Evolutionary conservation across 352 stramenopile species (phyloP), one percentile per base, ranked within the genome.

Genomic region (Globisporangium radiosum): DNA sequence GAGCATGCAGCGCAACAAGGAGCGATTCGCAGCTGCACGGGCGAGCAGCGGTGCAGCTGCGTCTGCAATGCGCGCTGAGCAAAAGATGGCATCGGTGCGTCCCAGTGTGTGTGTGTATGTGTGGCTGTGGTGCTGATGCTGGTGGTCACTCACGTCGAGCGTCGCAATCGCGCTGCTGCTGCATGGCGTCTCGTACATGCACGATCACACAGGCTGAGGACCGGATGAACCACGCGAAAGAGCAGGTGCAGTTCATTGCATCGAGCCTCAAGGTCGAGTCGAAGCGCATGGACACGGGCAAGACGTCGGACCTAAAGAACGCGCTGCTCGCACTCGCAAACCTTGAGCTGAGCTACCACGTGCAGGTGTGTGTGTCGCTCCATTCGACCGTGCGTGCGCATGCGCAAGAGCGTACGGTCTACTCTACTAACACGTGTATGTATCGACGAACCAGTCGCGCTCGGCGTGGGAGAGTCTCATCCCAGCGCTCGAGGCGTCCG

Each of bases 1-100:
- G 5, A 93, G 81, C 56, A 95, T 95, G 85, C 85, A 95, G 58
- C 69, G 85, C 44, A 95, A 95, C 64, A 95, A 95, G 71, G 85
- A 95, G 60, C 75, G 84, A 0, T 95, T 95, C 65, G 85, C 85
- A 15, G 85, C 85, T 57, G 85, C 85, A 13, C 76, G 85, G 38
- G 85, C 85, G 38, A 95, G 85, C 62, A 95, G 83, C 57, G 85
- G 85, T 1, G 84, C 85, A 54, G 85, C 85, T 15, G 85, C 83
- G 36, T 95, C 85, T 57, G 85, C 85, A 6, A 93, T 95, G 83
- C 76, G 82, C 57, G 85, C 85, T 11, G 85, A 95, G 58, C 85
- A 95, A 44, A 93, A 95, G 60, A 92, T 95, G 81, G 76, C 85
- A 43, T 93, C 83, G 25, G 81, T 88, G 63, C 53, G 73, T 56